phyloP scores from a whole-genome alignment of 2,329 filamentous ascomycete genomes.

The Aspergillus amoenus region DNA sequence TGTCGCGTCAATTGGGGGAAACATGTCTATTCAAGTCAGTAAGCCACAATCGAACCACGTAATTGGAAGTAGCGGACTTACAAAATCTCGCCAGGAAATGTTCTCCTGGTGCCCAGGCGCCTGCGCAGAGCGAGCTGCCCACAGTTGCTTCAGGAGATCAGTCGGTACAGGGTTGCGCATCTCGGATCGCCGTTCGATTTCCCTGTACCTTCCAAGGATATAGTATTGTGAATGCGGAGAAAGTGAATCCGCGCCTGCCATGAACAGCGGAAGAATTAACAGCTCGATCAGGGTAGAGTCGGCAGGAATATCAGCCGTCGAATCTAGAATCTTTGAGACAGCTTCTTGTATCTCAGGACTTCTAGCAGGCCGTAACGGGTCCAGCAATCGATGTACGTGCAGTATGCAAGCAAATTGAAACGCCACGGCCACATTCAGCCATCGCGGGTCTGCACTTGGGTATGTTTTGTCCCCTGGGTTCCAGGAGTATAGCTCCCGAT shows the following conservation, averaged over 20 bases:
- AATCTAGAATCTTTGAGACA: conserved; percentile 27
- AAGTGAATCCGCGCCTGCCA: conserved; percentile 29
- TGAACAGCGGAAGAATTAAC: conserved; percentile 30
- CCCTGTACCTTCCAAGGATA: conserved; percentile 24
- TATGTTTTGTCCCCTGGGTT: conserved; percentile 19
- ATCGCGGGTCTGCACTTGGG: conserved; percentile 24
- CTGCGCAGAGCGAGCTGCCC: conserved; percentile 25
- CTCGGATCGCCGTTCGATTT: conserved; percentile 27
- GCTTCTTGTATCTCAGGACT: conserved; percentile 25
- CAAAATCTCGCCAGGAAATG: conserved; percentile 29
- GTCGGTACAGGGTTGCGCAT: conserved; percentile 23
- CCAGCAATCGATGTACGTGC: conserved; percentile 27
- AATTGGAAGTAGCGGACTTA: conserved; percentile 13
- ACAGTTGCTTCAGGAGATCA: conserved; percentile 26
- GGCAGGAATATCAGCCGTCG: conserved; percentile 23
- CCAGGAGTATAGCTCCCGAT: conserved; percentile 25
- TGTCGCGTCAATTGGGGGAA: conserved; percentile 21
- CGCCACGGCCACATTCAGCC: conserved; percentile 26
- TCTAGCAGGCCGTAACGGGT: conserved; percentile 20
- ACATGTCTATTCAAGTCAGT: conserved; percentile 21
- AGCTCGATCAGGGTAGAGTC: conserved; percentile 27
- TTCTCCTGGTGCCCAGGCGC: conserved; percentile 21
- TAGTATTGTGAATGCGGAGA: conserved; percentile 32
- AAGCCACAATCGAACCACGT: too few relatives aligned
- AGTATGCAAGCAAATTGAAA: conserved; percentile 30